These are phyloP conservation scores for Cordyceps militaris DNA, from an alignment of 2,329 filamentous ascomycete genomes.

Conservation along the genomic window DNA sequence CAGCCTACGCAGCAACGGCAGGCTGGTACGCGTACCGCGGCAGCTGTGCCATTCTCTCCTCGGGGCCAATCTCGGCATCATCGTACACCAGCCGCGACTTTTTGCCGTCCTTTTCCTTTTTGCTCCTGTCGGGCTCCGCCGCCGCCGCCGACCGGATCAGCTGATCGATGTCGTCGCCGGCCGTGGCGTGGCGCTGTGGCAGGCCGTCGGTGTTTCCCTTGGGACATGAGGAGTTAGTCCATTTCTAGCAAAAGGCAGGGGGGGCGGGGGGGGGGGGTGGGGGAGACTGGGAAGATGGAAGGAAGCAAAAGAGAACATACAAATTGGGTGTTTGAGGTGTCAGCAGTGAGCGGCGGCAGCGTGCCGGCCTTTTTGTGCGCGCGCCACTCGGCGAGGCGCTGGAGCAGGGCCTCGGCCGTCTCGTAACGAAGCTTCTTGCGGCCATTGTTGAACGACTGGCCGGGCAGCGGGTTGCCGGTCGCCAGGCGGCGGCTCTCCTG, in stretches of 20 bases:
- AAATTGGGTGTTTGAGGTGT: neutral
- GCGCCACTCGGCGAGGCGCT: slow-evolving; percentile 70
- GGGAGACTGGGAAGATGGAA: neutral
- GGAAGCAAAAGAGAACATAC: neutral
- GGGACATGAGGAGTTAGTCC: neutral
- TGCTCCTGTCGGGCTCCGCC: slow-evolving; percentile 50
- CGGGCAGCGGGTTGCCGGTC: slow-evolving; percentile 76
- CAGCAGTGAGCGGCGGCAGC: slow-evolving; percentile 31
- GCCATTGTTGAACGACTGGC: slow-evolving; percentile 55
- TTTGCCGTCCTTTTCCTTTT: slow-evolving; percentile 63
- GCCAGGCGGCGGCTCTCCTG: slow-evolving; percentile 71
- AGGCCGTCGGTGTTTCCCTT: slow-evolving; percentile 21
- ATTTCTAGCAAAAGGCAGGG: neutral
- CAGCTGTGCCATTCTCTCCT: slow-evolving; percentile 80
- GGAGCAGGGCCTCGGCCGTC: slow-evolving; percentile 69
- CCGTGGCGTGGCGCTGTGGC: slow-evolving; percentile 24
- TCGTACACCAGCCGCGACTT: slow-evolving; percentile 72
- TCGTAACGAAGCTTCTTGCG: slow-evolving; percentile 69
- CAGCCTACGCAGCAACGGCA: slow-evolving; percentile 18
- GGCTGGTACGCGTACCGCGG: slow-evolving; percentile 61
- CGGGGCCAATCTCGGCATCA: slow-evolving; percentile 71
- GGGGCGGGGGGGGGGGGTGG: too few relatives aligned
- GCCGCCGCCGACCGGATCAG: slow-evolving; percentile 59
- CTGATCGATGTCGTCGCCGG: slow-evolving; percentile 56
- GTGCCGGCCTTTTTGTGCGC: slow-evolving; percentile 54